Evolutionary conservation across 225 moss, liverwort and hornwort genomes (phyloP).

Genomic region (Rhytidiadelphus loreus): DNA sequence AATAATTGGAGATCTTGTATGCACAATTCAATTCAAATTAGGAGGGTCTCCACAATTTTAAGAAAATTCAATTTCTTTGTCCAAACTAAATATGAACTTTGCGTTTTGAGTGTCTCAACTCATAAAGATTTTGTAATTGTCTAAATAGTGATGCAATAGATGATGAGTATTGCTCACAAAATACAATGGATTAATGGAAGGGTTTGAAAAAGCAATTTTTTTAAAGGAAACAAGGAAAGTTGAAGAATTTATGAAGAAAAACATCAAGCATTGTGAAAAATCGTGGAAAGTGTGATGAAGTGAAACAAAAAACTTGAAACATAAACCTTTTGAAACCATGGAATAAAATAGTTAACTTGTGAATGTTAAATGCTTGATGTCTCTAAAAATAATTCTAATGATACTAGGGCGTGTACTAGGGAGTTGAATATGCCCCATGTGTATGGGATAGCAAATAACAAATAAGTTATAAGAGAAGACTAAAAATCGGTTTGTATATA

Average conservation of each 20-base stretch:
- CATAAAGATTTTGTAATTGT: neutral
- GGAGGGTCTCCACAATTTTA: neutral
- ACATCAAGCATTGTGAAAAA: neutral
- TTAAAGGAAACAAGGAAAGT: neutral
- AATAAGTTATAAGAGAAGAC: neutral
- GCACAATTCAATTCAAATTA: neutral
- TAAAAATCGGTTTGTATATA: neutral
- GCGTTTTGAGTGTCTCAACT: neutral
- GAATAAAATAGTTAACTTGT: neutral
- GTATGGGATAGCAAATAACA: accelerated
- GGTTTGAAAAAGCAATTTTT: neutral
- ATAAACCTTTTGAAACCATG: neutral
- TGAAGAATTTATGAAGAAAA: neutral
- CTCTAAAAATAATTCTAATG: neutral
- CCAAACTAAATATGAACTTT: neutral
- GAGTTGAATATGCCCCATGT: neutral
- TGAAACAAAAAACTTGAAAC: accelerated
- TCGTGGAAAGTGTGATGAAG: neutral
- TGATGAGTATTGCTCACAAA: neutral
- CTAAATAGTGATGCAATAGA: neutral
- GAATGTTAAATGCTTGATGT: neutral
- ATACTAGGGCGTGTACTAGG: no score
- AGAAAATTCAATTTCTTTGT: neutral
- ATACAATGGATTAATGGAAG: neutral
- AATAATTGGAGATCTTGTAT: neutral